Percentiles rank a stretch among this genome's conserved stretches.
These are phyloP conservation scores for Claviceps humidiphila DNA, from an alignment of 2,329 filamentous ascomycete genomes.

Conservation along the genomic window DNA sequence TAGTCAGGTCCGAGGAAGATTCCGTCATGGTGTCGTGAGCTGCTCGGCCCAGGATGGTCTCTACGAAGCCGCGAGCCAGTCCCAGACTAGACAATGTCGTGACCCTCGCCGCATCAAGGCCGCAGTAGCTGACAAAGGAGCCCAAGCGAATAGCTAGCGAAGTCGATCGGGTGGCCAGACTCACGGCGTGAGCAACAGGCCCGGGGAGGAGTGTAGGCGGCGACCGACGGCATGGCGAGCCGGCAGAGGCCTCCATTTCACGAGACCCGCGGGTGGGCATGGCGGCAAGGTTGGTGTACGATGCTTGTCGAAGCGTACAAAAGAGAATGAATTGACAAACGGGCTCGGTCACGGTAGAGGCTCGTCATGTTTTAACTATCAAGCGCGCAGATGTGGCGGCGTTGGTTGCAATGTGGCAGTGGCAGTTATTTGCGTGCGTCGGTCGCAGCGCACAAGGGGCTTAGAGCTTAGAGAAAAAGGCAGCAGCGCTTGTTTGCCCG, in stretches of 20 bases:
- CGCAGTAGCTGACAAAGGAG: slow-evolving; percentile 36
- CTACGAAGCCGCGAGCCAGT: slow-evolving; percentile 40
- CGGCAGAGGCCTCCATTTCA: slow-evolving; percentile 8
- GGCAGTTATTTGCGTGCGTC: no score
- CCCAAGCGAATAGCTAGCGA: slow-evolving; percentile 42
- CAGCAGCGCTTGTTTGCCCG: not conserved
- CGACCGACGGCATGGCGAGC: slow-evolving; percentile 10
- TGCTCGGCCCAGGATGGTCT: slow-evolving; percentile 39
- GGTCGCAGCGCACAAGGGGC: no score
- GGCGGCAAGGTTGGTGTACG: not conserved
- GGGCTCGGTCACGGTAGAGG: no score
- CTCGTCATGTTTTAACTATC: no score
- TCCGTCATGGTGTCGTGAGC: slow-evolving; percentile 35
- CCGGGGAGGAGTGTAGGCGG: slow-evolving; percentile 40
- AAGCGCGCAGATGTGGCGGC: no score
- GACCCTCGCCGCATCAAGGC: slow-evolving; percentile 39
- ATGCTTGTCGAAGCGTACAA: not conserved
- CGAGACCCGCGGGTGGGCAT: slow-evolving; percentile 1
- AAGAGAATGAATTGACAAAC: not conserved
- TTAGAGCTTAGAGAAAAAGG: not conserved
- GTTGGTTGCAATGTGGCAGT: no score
- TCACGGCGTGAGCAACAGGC: slow-evolving; percentile 45
- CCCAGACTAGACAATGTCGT: slow-evolving; percentile 45
- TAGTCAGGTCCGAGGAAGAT: slow-evolving; percentile 32
- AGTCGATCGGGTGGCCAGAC: slow-evolving; percentile 46